Evolutionary conservation across 176 grass and related monocot genomes (phyloP).

Genomic region (Saccharum officinarum): DNA sequence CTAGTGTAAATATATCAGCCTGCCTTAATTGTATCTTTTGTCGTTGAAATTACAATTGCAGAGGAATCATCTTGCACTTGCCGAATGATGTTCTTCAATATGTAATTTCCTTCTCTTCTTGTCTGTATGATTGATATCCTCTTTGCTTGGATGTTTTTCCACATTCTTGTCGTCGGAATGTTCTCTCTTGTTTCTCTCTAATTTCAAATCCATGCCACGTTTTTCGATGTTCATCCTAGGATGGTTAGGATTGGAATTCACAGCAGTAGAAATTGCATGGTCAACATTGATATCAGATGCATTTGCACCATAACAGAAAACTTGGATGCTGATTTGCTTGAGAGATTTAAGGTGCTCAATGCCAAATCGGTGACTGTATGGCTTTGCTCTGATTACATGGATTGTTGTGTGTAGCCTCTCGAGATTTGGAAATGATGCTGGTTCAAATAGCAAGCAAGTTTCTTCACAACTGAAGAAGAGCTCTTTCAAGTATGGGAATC

Average conservation of each 20-base stretch:
- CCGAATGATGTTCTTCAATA: neutral
- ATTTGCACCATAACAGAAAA: constrained; percentile 8
- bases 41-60: neutral
- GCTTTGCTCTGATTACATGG: constrained; percentile 19
- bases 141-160: neutral
- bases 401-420: constrained; percentile 29
- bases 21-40: neutral
- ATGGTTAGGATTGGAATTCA: constrained; percentile 27
- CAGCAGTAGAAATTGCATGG: constrained; percentile 1
- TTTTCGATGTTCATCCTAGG: constrained; percentile 31
- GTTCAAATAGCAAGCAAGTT: constrained; percentile 27
- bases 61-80: constrained; percentile 2
- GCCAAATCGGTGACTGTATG: constrained; percentile 18
- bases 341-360: constrained; percentile 33
- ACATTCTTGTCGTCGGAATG: neutral
- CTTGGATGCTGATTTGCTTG: constrained; percentile 30
- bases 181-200: constrained; percentile 25
- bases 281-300: constrained; percentile 22
- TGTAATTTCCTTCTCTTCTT: constrained; percentile 25
- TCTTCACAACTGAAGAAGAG: constrained; percentile 24
- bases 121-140: neutral
- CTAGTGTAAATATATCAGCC: neutral
- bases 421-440: constrained; percentile 7
- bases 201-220: constrained; percentile 7
- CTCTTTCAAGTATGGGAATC: constrained; percentile 35